Conservation (phyloP, 1,284 basidiomycete species). For the Peniophora sp. region DNA sequence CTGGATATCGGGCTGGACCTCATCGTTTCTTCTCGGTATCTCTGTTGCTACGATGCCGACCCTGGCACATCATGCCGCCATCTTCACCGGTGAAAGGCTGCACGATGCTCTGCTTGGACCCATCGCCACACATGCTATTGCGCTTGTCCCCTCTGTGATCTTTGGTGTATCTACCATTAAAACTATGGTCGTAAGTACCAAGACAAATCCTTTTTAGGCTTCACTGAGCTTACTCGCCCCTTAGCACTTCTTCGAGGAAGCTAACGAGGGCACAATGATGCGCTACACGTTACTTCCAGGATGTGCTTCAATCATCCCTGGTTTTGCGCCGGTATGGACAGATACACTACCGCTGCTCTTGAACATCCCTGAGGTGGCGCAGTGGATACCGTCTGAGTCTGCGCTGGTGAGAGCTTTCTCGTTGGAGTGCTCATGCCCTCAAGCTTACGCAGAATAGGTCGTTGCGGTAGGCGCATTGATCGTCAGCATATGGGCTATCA, state of each 20-base stretch:
- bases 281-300: constrained; percentile 12
- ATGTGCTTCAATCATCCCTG: constrained; percentile 11
- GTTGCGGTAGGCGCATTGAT: background rate
- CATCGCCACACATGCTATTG: constrained; percentile 43
- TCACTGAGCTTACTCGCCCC: constrained; percentile 1
- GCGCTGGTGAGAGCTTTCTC: constrained; percentile 6
- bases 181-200: constrained; percentile 32
- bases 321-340: constrained; percentile 8
- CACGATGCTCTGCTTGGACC: constrained; percentile 50
- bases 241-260: constrained; percentile 8
- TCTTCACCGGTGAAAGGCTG: constrained; percentile 41
- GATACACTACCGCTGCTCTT: background rate
- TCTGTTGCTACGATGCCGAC: constrained; percentile 49
- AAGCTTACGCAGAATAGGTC: background rate
- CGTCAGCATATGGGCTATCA: background rate
- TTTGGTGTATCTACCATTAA: constrained; percentile 36
- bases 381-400: constrained; percentile 7
- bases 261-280: constrained; percentile 6
- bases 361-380: constrained; percentile 5
- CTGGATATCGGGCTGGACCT: constrained; percentile 16
- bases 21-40: constrained; percentile 32
- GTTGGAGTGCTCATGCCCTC: background rate
- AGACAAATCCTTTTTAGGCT: background rate
- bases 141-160: constrained; percentile 49
- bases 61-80: constrained; percentile 54